A percentile compares a stretch with the other conserved stretches of the same genome.
These are phyloP conservation scores for Trichoderma polysporum DNA, from an alignment of 2,329 filamentous ascomycete species.

Conservation along the genomic window DNA sequence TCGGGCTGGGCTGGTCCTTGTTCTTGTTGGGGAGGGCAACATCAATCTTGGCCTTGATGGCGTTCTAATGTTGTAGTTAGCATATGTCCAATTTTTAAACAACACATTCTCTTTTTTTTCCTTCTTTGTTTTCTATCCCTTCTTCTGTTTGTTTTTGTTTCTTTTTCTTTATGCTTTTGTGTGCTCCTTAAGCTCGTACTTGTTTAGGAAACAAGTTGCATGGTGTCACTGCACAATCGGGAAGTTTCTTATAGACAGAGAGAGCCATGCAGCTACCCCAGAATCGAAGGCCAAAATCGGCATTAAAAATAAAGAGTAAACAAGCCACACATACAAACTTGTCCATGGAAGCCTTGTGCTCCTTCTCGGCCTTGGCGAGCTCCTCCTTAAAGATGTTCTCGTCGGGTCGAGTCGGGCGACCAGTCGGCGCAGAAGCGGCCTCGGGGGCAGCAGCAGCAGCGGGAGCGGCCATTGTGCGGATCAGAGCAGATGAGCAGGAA, in stretches of 20 bases:
- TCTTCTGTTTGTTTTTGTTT: neutral
- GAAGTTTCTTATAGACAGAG: neutral
- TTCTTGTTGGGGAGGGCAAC: conserved; percentile 70
- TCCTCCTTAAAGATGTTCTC: conserved; percentile 79
- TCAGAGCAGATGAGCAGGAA: neutral
- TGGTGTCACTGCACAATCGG: neutral
- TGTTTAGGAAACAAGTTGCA: neutral
- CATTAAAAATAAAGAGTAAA: neutral
- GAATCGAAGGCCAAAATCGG: neutral
- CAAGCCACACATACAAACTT: conserved; percentile 39
- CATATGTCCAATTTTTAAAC: neutral
- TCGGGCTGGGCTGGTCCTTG: conserved; percentile 77
- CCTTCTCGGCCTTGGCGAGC: conserved; percentile 81
- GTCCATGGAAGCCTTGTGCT: conserved; percentile 74
- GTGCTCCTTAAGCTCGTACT: neutral
- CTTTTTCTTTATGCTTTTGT: neutral
- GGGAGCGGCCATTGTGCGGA: conserved; percentile 45
- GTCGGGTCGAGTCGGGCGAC: conserved; percentile 82
- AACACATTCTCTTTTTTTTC: neutral
- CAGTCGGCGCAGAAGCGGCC: conserved; percentile 40
- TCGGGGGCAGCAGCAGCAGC: conserved; percentile 48
- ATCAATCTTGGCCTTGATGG: conserved; percentile 85
- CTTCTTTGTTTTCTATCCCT: neutral
- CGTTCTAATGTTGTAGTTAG: conserved; percentile 59
- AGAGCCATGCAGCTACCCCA: neutral